Evolutionary conservation across 495 filamentous ascomycete species (phyloP).

Genomic region (Neurospora terricola): DNA sequence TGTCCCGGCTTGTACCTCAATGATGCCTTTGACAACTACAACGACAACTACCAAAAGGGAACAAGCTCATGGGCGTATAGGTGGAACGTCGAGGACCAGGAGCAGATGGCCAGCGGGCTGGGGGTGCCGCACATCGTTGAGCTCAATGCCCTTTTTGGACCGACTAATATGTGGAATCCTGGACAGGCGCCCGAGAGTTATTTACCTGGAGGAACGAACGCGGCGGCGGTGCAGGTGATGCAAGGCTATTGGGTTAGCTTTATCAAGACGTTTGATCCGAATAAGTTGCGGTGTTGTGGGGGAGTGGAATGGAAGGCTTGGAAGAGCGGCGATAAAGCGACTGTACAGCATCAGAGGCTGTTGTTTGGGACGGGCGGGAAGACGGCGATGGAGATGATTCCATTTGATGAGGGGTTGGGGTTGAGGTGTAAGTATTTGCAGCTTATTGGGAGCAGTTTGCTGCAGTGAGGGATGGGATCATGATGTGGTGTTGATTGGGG

Average conservation of each 20-base stretch:
- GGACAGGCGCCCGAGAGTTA: slow-evolving; percentile 43
- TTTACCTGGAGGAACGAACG: slow-evolving; percentile 35
- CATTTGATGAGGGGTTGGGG: slow-evolving; percentile 33
- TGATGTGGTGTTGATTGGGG: neutral
- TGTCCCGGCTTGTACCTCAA: slow-evolving; percentile 55
- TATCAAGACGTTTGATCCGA: slow-evolving; percentile 54
- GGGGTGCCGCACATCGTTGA: slow-evolving; percentile 58
- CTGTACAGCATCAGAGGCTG: slow-evolving; percentile 30
- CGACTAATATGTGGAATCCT: slow-evolving; percentile 10
- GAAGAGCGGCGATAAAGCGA: slow-evolving; percentile 2
- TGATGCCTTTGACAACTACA: slow-evolving; percentile 27
- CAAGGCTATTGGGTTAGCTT: slow-evolving; percentile 64
- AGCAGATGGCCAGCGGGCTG: slow-evolving; percentile 35
- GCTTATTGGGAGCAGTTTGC: neutral
- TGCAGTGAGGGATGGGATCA: neutral
- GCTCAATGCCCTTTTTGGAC: slow-evolving; percentile 50
- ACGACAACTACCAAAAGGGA: slow-evolving; percentile 8
- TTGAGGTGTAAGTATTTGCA: slow-evolving; percentile 43
- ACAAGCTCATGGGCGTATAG: slow-evolving; percentile 50
- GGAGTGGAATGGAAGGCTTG: slow-evolving; percentile 23
- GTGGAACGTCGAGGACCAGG: slow-evolving; percentile 51
- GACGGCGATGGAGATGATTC: slow-evolving; percentile 41
- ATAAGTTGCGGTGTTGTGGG: slow-evolving; percentile 26
- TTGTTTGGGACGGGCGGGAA: slow-evolving; percentile 46
- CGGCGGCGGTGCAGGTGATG: slow-evolving; percentile 43